Base-by-base conservation (phyloP, 257 asterid species). In the Lantana camara region DNA sequence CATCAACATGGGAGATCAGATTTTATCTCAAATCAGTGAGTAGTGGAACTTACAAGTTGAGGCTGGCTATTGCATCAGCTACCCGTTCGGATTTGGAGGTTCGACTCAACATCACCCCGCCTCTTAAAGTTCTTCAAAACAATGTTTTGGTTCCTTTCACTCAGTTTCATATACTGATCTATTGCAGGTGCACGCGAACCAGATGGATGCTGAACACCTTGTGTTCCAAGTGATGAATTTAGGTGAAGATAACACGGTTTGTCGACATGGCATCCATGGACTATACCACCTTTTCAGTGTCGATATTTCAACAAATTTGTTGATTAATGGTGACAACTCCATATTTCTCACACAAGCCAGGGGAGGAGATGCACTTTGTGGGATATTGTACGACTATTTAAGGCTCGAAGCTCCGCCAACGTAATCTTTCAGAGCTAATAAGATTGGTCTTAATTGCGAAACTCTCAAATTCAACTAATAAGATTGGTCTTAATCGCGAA, bases 51-150 rank as follows among this genome's bases (percentile, higher is more conserved):
- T 84, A 84, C 77, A 77, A 60, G 73, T 34, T 81, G 60, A 72
- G 88, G 71, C 41, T 81, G 77, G 71, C 88, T 24, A 70, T 81
- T 37, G 91, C 88, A 57, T 77, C 86, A 64, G 88, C 88, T 17
- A 82, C 69, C 41, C 85, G 84, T 42, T 66, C 88, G n/a, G 68
- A 84, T 64, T 69, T 84, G 29, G 49, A 83, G 82, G 86, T 82
- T 45, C 4, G 32, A 5, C 32, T 5, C 34, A 17, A 29, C 50
- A 9, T 24, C 4, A 48, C 32, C 22, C 22, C 42, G 32, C 71
- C 17, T 23, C 22, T 21, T 32, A n/a, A 57, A 8, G 6, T 23
- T 59, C 16, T 22, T 24, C 23, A 17, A 42, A 42, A 17, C 1
- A 2, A 5, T 9, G 1, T 5, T 23, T 14, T 21, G 2, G 5